Evolutionary conservation across 2,329 filamentous ascomycete genomes (phyloP), one percentile per base, ranked within the genome.

Genomic region (Rutstroemia sp.): DNA sequence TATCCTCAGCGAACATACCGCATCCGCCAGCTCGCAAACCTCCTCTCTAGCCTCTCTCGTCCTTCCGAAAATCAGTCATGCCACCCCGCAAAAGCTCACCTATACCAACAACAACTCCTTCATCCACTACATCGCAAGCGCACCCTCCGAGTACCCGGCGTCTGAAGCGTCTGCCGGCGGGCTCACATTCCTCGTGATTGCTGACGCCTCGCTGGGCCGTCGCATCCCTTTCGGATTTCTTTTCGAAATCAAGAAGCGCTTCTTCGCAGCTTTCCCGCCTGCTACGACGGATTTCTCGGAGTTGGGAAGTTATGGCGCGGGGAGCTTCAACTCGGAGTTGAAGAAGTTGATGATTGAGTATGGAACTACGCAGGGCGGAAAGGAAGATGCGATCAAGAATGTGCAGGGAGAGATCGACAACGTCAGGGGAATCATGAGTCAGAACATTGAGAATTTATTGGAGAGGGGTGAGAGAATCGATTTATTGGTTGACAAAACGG

Each of bases 401-500:
- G 92, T 90, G 39, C 87, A 89, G 72, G 79, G 83, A 56, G 94
- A 97, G 74, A 96, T 99, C 65, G 92, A 96, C 63, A 92, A 89
- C 67, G 91, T 95, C 51, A 77, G 88, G 56, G 89, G 91, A 61
- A 95, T 96, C 70, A 96, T 96, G 92, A 95, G 89, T 56, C 85
- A 91, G 75, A 96, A 96, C 70, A 96, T 96, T 63, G 92, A 96
- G 78, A 82, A 88, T 52, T 79, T 96, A 61, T 75, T 96, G 42
- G 90, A 96, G 78, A 78, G 92, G 37, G 92, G 94, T 39, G 94
- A 99, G 79, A 79, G 92, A 61, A 92, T 99, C 68, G 91, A 96
- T 73, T 72, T 96, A 64, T 75, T 99, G 47, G 92, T 99, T 21
- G 92, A 97, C 72, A 96, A 99, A 83, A 99, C 95, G 49, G 92